Evolutionary conservation across 78 protist genomes (phyloP).

Genomic region (Parvularia atlantis): DNA sequence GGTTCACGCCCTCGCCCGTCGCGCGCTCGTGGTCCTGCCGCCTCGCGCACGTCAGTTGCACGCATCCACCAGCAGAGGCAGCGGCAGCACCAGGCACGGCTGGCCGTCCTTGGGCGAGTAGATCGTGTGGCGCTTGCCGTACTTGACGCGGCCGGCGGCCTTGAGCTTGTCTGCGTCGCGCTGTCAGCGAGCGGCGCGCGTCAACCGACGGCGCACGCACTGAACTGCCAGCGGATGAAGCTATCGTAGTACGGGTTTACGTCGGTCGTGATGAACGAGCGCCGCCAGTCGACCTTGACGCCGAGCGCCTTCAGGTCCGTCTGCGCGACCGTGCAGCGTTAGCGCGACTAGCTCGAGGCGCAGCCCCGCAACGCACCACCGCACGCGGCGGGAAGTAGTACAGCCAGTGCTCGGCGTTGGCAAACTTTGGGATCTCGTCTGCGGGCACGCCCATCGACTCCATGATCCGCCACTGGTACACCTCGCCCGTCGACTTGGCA

Average conservation of each 20-base stretch:
- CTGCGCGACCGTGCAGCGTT: too few species aligned
- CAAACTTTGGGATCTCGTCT: slow-evolving; percentile 86
- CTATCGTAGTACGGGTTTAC: slow-evolving; percentile 97
- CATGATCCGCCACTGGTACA: slow-evolving; percentile 88
- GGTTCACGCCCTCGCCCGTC: slow-evolving; percentile 90
- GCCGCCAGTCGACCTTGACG: slow-evolving; percentile 88
- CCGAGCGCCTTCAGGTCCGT: slow-evolving; percentile 83
- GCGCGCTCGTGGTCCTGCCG: slow-evolving; percentile 97
- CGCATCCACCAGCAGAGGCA: too few species aligned
- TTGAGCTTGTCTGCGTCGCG: slow-evolving; percentile 24
- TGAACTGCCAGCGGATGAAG: slow-evolving; percentile 97
- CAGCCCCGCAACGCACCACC: slow-evolving; percentile 1
- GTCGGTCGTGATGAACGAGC: slow-evolving; percentile 98
- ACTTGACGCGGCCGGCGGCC: slow-evolving; percentile 5
- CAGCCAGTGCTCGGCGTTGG: slow-evolving; percentile 89
- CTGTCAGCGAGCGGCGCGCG: too few species aligned
- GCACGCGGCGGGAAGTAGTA: slow-evolving; percentile 96
- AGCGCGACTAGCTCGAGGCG: too few species aligned
- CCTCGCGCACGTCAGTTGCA: too few species aligned
- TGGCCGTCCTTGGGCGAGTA: slow-evolving; percentile 93
- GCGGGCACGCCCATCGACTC: slow-evolving; percentile 72
- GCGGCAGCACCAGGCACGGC: background rate
- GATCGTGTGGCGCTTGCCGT: slow-evolving; percentile 67
- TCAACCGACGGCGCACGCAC: too few species aligned
- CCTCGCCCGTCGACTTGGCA: slow-evolving; percentile 68